Percentiles rank a stretch among this genome's conserved stretches.
Conservation (phyloP, 2,329 filamentous ascomycete genomes). For the Fusarium sulawesiense region DNA sequence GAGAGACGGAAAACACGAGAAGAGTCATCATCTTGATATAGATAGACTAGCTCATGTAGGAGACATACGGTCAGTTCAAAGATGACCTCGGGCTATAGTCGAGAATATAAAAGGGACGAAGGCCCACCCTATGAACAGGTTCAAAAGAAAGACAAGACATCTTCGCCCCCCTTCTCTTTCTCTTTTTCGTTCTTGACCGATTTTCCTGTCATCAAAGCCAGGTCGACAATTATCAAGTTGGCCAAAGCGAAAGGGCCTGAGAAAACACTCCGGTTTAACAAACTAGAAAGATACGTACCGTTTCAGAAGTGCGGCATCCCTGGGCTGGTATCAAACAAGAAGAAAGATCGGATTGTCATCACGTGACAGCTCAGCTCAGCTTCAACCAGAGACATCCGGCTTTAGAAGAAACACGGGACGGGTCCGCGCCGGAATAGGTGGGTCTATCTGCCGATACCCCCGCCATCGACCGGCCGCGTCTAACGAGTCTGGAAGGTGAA, state of each 20-base stretch:
- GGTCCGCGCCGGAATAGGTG: slow-evolving; percentile 24
- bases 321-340: slow-evolving; percentile 14
- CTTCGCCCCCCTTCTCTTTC: slow-evolving; percentile 16
- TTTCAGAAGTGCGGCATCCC: slow-evolving; percentile 14
- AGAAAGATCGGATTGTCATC: slow-evolving; percentile 7
- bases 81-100: slow-evolving; percentile 38
- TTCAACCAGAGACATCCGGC: neutral
- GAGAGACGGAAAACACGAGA: neutral
- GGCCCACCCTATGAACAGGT: slow-evolving; percentile 28
- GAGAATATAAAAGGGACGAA: slow-evolving; percentile 46
- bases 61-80: slow-evolving; percentile 10
- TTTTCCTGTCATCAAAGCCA: slow-evolving; percentile 37
- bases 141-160: slow-evolving; percentile 31
- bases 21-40: slow-evolving; percentile 8
- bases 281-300: slow-evolving; percentile 41
- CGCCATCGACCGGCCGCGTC: neutral
- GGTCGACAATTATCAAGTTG: slow-evolving; percentile 39
- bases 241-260: slow-evolving; percentile 33
- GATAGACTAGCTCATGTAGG: slow-evolving; percentile 6
- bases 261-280: slow-evolving; percentile 32
- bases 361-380: slow-evolving; percentile 18
- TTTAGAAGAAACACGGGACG: slow-evolving; percentile 8
- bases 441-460: neutral
- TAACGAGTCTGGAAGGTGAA: slow-evolving; percentile 6
- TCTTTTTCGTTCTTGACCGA: slow-evolving; percentile 25